A percentile compares a stretch with the other conserved stretches of the same genome.
Evolutionary conservation across 257 asterid genomes (phyloP).

Genomic region (Osmanthus fragrans): DNA sequence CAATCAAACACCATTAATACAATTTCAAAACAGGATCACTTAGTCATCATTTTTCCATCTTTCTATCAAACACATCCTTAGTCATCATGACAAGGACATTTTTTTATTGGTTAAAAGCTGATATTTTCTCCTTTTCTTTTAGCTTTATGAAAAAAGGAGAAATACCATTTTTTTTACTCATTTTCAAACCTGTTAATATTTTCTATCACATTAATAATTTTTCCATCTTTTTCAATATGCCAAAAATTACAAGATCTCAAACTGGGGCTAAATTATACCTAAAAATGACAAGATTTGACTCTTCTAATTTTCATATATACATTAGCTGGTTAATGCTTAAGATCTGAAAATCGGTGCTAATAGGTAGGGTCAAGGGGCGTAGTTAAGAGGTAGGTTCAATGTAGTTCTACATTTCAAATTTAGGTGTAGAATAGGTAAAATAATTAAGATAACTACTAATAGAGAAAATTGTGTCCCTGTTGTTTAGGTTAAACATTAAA

Average conservation of each 20-base stretch:
- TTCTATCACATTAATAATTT: too few relatives aligned
- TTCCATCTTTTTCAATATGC: too few relatives aligned
- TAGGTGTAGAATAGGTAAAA: slow-evolving; percentile 1
- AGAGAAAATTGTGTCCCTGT: not conserved
- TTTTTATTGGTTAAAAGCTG: slow-evolving; percentile 22
- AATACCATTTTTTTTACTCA: too few relatives aligned
- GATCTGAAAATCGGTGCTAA: slow-evolving; percentile 1
- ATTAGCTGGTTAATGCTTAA: not conserved
- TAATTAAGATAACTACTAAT: slow-evolving; percentile 13
- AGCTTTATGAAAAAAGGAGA: not conserved
- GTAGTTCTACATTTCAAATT: not conserved
- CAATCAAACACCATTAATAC: too few relatives aligned
- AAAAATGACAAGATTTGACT: not conserved
- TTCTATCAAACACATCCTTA: too few relatives aligned
- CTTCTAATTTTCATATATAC: not conserved
- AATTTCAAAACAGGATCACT: too few relatives aligned
- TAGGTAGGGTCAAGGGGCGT: slow-evolving; percentile 11
- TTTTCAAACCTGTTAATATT: too few relatives aligned
- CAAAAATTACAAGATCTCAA: too few relatives aligned
- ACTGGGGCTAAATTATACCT: too few relatives aligned
- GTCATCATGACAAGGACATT: slow-evolving; percentile 41
- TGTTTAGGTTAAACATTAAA: not conserved
- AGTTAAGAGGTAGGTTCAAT: not conserved
- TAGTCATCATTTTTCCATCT: too few relatives aligned
- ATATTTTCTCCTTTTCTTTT: slow-evolving; percentile 18